These are phyloP conservation scores for Tylopilus subfusipes DNA, from an alignment of 768 basidiomycete genomes.

Conservation along the genomic window DNA sequence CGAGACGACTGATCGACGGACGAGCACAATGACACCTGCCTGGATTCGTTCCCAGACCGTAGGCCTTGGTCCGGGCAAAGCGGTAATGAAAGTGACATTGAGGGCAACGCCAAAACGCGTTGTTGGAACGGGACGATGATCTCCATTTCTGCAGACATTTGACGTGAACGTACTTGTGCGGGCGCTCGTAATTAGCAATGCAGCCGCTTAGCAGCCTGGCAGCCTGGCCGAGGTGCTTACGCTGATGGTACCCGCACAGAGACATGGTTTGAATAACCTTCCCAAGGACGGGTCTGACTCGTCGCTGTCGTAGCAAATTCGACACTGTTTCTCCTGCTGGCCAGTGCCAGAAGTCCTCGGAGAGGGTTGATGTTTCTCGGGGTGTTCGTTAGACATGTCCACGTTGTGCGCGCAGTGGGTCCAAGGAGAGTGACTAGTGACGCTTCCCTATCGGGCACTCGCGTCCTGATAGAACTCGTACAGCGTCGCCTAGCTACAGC, in stretches of 20 bases:
- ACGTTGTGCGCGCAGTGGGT: not conserved
- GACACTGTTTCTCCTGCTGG: constrained; percentile 62
- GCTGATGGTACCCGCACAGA: constrained; percentile 72
- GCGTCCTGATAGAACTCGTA: not conserved
- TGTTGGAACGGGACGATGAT: constrained; percentile 53
- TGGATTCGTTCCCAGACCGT: constrained; percentile 77
- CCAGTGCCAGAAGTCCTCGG: constrained; percentile 12
- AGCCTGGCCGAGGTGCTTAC: constrained; percentile 32
- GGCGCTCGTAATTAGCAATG: constrained; percentile 19
- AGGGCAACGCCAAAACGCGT: constrained; percentile 75
- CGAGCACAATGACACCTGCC: constrained; percentile 36
- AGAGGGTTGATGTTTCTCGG: constrained; percentile 4
- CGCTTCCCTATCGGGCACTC: constrained; percentile 1
- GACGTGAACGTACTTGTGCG: constrained; percentile 68
- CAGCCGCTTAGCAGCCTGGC: constrained; percentile 1
- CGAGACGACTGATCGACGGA: constrained; percentile 3
- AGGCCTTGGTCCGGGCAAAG: constrained; percentile 65
- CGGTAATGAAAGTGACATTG: constrained; percentile 78
- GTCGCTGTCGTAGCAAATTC: constrained; percentile 76
- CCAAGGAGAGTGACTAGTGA: too few species aligned
- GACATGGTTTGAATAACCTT: constrained; percentile 70
- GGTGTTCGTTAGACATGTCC: constrained; percentile 18
- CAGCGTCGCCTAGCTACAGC: not conserved
- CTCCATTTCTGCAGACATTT: constrained; percentile 77
- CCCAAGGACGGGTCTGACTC: constrained; percentile 62